Evolutionary conservation across 352 stramenopile genomes (phyloP), one percentile per base, ranked within the genome.

Genomic region (Pythium myriotylum): DNA sequence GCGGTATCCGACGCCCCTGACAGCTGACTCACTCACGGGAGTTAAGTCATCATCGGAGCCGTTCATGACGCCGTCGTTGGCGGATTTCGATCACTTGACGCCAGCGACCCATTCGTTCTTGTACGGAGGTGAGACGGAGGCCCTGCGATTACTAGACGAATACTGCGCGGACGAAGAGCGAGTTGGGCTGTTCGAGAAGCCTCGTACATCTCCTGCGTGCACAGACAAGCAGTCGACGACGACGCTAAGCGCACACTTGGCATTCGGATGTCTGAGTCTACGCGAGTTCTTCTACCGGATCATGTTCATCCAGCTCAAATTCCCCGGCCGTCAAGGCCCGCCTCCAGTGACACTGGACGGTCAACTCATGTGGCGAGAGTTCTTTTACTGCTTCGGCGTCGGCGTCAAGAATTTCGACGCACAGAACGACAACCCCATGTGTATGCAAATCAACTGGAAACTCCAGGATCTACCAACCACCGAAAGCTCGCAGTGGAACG

Each of bases 341-440:
- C 91, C 92, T 8, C 88, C 94, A 2, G 88, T 96, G 20, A 96
- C 87, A 22, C 73, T 98, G 6, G 81, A 97, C 68, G 93, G 94
- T 0, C 96, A 99, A 73, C 67, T 99, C 16, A 76, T 99, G 57
- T 99, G 95, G 92, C 76, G 96, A 27, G 97, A 99, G 73, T 97
- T 97, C 56, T 97, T 95, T 68, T 97, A 97, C 74, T 87, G 88
- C 51, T 83, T 79, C 49, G 81, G 70, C 23, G 70, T 75, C 33
- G 56, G 77, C 26, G 74, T 79, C 33, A 74, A 84, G 26, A 88
- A 91, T 53, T 98, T 95, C 63, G 87, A 94, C 59, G 81, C 86
- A 14, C 98, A 98, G 65, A 75, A 88, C 51, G 77, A 76, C 29
- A 99, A 99, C 63, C 79, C 83, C 8, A 75, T 94, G 16, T 97